Evolutionary conservation across 495 filamentous ascomycete genomes (phyloP), one percentile per base, ranked within the genome.

Genomic region (Aspergillus baeticus): DNA sequence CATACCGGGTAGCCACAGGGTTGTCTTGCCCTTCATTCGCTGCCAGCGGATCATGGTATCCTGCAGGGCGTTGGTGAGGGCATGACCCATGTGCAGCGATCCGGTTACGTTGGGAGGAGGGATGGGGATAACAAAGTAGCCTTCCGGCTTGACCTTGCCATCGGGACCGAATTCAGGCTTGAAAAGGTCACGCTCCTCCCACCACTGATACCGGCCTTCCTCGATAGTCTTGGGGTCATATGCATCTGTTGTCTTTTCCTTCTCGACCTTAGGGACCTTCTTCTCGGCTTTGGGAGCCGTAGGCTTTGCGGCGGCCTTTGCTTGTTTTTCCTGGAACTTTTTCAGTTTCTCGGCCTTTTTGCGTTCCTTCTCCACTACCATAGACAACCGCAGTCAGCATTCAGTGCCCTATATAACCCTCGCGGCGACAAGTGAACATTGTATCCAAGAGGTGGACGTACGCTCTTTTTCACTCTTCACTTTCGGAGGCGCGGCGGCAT

Each of bases 41-140:
- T 84, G 68, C 82, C 86, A 91, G 51, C 89, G 76, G 54, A 91
- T 89, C 71, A 93, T 77, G 10, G 86, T 78, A 65, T 92, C 89
- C 70, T 92, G 88, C 36, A 91, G 74, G 26, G 85, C 77, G 39
- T 79, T 81, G 36, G 79, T 81, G 47, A 89, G 73, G 22, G 87
- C 87, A 71, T 90, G 87, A 15, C 87, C 87, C 72, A 86, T 84
- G 67, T 89, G 86, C 35, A 88, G 77, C 46, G 81, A 77, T 52
- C 82, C 84, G 55, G 83, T 90, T 39, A 94, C 87, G 63, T 94
- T 94, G 20, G 90, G 89, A 29, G 90, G 90, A 39, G 90, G 90
- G 33, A 84, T 81, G 0, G 82, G 77, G 59, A 92, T 89, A 50
- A 91, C 84, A 60, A 91, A 92, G 56, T 76, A 77, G 34, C 87